Evolutionary conservation across 495 filamentous ascomycete genomes (phyloP), one percentile per base, ranked within the genome.

Genomic region (Lichina pygmaea): DNA sequence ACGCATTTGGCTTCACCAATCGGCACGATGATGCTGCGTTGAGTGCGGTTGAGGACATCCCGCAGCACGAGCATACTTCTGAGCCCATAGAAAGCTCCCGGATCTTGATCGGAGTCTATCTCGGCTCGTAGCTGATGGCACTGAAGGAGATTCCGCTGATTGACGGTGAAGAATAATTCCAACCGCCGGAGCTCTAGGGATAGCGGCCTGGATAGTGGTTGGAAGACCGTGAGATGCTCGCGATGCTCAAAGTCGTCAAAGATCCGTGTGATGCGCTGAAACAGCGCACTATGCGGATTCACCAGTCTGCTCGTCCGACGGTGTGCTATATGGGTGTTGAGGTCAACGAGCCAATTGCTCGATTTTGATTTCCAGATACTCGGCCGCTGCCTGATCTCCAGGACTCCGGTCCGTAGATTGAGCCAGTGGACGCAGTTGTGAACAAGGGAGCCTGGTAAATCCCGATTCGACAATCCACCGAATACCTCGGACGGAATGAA

Each of bases 51-150:
- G 13, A 42, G 33, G 1, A 49, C 44, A 31, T 62, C 57, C 4
- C 61, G 59, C 24, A 70, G 49, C 2, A 71, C 62, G 7, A 71
- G 47, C 48, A 60, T 68, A 41, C 58, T 62, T 2, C 46, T 24
- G 5, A 71, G 54, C 0, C 68, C 68, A 45, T 71, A 69, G 60
- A 59, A 64, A 2, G 64, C 68, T 4, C 68, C 68, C 55, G 46
- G 42, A 45, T 61, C 44, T 44, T 59, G 50, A 51, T 57, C 39
- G 41, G 44, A 30, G 49, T 59, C 45, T 4, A 59, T 60, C 33
- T 53, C 56, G 17, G 51, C 43, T 7, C 42, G 16, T 10, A 60
- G 42, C 36, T 58, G 45, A n/a, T 10, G 34, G 12, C 39, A 54
- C 44, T 55, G 16, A 5, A 58, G 48, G 9, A 53, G 47, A 0